Conservation (phyloP, 495 filamentous ascomycete species). For the Evansstolkia leycettana region DNA sequence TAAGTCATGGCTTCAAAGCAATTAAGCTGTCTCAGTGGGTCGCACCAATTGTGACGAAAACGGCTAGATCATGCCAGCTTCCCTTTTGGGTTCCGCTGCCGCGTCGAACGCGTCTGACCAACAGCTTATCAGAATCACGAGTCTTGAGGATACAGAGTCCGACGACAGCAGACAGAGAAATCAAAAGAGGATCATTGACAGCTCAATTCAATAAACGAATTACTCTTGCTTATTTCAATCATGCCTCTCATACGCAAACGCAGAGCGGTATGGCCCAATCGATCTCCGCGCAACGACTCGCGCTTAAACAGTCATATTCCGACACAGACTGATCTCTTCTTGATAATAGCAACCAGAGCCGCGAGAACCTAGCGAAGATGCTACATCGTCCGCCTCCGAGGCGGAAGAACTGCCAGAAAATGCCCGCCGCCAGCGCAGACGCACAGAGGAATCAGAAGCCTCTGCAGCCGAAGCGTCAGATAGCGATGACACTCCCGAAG, state of each 20-base stretch:
- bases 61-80: slow-evolving; percentile 5
- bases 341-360: not conserved
- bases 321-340: not conserved
- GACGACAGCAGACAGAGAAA: too few species aligned
- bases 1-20: too few species aligned
- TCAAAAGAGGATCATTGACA: too few species aligned
- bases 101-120: slow-evolving; percentile 9
- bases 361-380: not conserved
- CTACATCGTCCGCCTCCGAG: slow-evolving; percentile 3
- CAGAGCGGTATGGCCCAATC: slow-evolving; percentile 18
- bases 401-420: not conserved
- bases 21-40: too few species aligned
- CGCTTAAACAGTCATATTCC: too few species aligned
- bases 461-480: slow-evolving; percentile 2
- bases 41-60: slow-evolving; percentile 1
- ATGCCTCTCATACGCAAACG: slow-evolving; percentile 29
- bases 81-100: slow-evolving; percentile 2
- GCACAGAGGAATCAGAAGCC: slow-evolving; percentile 4
- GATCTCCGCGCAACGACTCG: too few species aligned
- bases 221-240: not conserved
- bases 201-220: too few species aligned
- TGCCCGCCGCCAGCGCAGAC: slow-evolving; percentile 6
- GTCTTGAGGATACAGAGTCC: too few species aligned
- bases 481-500: slow-evolving; percentile 4
- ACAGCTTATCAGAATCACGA: too few species aligned